phyloP scores from a whole-genome alignment of 805 yeast genomes.

The Yarrowia sp. region DNA sequence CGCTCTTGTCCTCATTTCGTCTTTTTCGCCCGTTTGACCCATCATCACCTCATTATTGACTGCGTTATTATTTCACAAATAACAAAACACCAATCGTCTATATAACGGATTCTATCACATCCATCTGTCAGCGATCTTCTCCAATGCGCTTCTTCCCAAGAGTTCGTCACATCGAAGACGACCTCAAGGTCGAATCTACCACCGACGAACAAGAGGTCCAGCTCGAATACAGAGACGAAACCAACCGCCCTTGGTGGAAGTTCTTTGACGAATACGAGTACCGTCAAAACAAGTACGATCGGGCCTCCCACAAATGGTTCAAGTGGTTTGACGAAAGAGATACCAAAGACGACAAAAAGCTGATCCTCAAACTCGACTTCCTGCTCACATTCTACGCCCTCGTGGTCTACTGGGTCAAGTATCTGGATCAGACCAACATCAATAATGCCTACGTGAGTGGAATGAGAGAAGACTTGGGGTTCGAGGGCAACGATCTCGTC shows the following conservation, averaged over 20 bases:
- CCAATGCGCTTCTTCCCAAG: neutral
- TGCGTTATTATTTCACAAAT: neutral
- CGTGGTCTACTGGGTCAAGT: conserved; percentile 70
- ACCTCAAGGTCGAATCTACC: conserved; percentile 4
- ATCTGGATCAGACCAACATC: conserved; percentile 48
- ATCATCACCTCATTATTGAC: no score
- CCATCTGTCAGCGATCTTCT: no score
- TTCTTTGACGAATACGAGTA: conserved; percentile 44
- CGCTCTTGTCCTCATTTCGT: no score
- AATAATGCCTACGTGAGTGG: conserved; percentile 71
- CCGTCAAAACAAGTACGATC: conserved; percentile 42
- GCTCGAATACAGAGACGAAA: conserved; percentile 40
- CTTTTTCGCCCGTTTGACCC: no score
- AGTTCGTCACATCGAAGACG: neutral
- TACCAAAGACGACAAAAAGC: conserved; percentile 56
- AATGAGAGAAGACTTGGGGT: conserved; percentile 60
- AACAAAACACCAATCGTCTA: no score
- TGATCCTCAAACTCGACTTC: conserved; percentile 61
- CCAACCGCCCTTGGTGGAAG: conserved; percentile 51
- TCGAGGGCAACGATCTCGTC: conserved; percentile 66
- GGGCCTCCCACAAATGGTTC: conserved; percentile 54
- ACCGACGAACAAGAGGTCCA: conserved; percentile 5
- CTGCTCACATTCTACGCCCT: conserved; percentile 62
- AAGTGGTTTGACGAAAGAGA: conserved; percentile 62
- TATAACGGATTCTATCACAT: no score